These are phyloP conservation scores for Tetrapyrgos nigripes DNA, from an alignment of 1,284 basidiomycete species.

Conservation along the genomic window DNA sequence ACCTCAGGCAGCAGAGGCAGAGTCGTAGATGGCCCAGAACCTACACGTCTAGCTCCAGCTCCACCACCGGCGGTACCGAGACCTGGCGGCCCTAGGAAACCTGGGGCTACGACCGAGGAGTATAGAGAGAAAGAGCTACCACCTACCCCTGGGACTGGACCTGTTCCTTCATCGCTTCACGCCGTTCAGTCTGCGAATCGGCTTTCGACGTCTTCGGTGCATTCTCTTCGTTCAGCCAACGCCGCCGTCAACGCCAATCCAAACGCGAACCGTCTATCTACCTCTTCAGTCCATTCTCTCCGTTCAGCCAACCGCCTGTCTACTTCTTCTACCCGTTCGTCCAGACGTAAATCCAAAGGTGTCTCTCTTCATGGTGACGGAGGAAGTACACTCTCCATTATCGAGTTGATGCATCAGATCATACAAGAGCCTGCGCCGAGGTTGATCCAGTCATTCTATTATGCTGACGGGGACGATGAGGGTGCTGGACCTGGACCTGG, in stretches of 20 bases:
- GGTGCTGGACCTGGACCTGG: no score
- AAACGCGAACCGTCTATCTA: no score
- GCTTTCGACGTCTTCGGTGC: no score
- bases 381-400: slow-evolving; percentile 86
- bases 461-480: no score
- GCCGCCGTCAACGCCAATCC: no score
- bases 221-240: no score
- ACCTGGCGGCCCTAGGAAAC: no score
- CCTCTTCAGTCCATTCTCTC: no score
- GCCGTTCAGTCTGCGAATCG: no score
- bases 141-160: background rate
- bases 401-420: slow-evolving; percentile 90
- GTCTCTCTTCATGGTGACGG: slow-evolving; percentile 87
- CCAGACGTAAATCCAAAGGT: slow-evolving; percentile 70
- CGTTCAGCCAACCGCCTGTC: background rate
- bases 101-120: background rate
- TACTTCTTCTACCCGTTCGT: background rate
- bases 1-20: no score
- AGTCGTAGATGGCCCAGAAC: background rate
- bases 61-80: background rate
- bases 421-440: slow-evolving; percentile 87
- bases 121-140: slow-evolving; percentile 3
- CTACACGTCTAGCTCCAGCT: background rate
- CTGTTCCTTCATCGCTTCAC: background rate
- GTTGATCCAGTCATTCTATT: slow-evolving; percentile 54